Percentiles rank a stretch among this genome's conserved stretches.
These are phyloP conservation scores for Zychaea mexicana DNA, from an alignment of 371 early-diverging fungal species.

Conservation along the genomic window DNA sequence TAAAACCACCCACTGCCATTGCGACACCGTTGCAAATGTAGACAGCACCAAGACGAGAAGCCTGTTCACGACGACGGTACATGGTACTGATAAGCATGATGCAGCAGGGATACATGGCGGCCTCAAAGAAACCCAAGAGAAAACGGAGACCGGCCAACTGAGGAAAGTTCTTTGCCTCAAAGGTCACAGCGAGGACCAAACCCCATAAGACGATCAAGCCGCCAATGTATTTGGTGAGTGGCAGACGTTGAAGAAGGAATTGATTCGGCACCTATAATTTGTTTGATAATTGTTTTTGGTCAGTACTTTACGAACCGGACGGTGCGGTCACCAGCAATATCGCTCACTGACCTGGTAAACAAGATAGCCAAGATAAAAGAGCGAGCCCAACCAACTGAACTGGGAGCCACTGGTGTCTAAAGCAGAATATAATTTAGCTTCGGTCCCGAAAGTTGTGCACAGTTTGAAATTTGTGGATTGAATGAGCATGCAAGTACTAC, in stretches of 20 bases:
- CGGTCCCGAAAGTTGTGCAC: background rate
- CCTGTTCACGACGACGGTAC: conserved; percentile 32
- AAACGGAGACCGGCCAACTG: conserved; percentile 36
- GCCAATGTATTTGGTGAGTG: conserved; percentile 25
- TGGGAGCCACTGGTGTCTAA: conserved; percentile 12
- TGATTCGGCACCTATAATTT: conserved; percentile 27
- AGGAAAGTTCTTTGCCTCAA: conserved; percentile 23
- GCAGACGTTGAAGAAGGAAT: conserved; percentile 30
- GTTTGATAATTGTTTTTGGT: too few species aligned
- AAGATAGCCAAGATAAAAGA: conserved; percentile 38
- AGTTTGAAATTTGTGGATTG: too few species aligned
- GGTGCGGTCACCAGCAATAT: too few species aligned
- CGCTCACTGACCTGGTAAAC: conserved; percentile 30
- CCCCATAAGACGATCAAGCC: conserved; percentile 31
- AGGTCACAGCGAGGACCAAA: conserved; percentile 22
- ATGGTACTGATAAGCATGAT: conserved; percentile 26
- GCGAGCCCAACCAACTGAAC: conserved; percentile 31
- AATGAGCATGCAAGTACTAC: background rate
- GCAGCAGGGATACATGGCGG: conserved; percentile 29
- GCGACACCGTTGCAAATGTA: conserved; percentile 40
- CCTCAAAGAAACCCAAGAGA: conserved; percentile 32
- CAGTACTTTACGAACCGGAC: too few species aligned
- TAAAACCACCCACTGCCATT: conserved; percentile 58
- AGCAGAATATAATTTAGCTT: too few species aligned
- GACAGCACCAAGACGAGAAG: conserved; percentile 21